Evolutionary conservation across 75 land plant genomes (phyloP), one percentile per base, ranked within the genome.

Genomic region (Pinus albicaulis): DNA sequence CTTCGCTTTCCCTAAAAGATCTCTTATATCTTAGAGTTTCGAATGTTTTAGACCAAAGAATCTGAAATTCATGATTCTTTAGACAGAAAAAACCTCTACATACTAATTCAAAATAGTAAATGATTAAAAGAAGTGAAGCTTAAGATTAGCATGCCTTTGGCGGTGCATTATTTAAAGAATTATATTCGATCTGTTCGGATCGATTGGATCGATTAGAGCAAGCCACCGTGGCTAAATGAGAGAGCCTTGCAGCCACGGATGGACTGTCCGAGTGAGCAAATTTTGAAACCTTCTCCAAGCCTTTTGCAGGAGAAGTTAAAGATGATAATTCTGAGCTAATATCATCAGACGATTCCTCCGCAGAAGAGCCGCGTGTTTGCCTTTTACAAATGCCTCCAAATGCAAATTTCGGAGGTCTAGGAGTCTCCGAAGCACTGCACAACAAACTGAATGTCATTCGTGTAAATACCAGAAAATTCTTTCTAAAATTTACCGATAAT

Each of bases 181-280:
- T 38, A 38, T 36, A 66, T 38, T 66, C 71, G 44, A 31, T 19
- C 52, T 6, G 19, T 11, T 20, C 48, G 38, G 52, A 38, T 66
- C 52, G 71, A 38, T 2, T 66, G 38, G 52, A 38, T 66, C 52
- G 71, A 38, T 2, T 66, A 17, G 22, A 36, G 44, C 71, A 66
- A 66, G 71, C 71, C 20, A 66, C 52, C 38, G 71, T 38, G 23
- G 71, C 71, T 19, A 66, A 66, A 38, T 66, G 22, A 66, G 23
- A 15, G 52, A 66, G 71, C 8, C 44, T 66, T 38, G 13, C 7
- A 38, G 23, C 71, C 44, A 17, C 38, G 7, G 31, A 34, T 28
- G 16, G 68, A 64, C 34, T 64, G 19, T 64, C 28, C 36, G 28
- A 0, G 14, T 34, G 14, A 15, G 36, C 66, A 63, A 63, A 28